Evolutionary conservation across 768 basidiomycete genomes (phyloP).

Genomic region (Russula abietina): DNA sequence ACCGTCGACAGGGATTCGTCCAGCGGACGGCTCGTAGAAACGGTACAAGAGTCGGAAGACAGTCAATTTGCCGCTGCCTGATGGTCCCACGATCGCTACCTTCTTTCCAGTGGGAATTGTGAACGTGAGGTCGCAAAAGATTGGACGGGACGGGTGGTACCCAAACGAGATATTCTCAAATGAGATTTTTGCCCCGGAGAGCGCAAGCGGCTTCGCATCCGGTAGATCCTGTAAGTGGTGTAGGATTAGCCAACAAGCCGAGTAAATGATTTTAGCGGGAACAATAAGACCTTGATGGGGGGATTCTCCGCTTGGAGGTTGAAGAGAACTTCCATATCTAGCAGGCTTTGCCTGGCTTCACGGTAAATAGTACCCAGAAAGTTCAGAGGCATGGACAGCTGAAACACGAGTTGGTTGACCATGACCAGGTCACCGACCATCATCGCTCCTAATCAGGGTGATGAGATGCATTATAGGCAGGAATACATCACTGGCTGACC

Average conservation of each 20-base stretch:
- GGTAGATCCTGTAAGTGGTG: slow-evolving; percentile 56
- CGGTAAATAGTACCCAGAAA: slow-evolving; percentile 97
- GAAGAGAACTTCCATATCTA: slow-evolving; percentile 96
- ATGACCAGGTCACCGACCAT: slow-evolving; percentile 97
- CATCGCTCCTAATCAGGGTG: slow-evolving; percentile 69
- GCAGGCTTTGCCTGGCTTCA: slow-evolving; percentile 88
- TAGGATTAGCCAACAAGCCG: not conserved
- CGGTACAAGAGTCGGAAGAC: too few relatives aligned
- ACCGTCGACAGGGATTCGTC: too few relatives aligned
- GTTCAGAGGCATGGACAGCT: slow-evolving; percentile 91
- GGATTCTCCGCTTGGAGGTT: slow-evolving; percentile 80
- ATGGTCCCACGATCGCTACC: too few relatives aligned
- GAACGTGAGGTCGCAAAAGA: too few relatives aligned
- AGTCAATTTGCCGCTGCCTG: too few relatives aligned
- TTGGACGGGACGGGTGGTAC: too few relatives aligned
- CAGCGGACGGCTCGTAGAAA: too few relatives aligned
- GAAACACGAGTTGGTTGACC: slow-evolving; percentile 98
- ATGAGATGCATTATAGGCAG: slow-evolving; percentile 7
- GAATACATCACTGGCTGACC: slow-evolving; percentile 44
- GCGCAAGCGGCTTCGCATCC: slow-evolving; percentile 56
- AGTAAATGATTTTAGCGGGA: not conserved
- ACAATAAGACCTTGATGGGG: slow-evolving; percentile 43
- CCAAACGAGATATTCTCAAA: too few relatives aligned
- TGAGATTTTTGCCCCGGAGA: too few relatives aligned
- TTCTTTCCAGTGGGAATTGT: too few relatives aligned